These are phyloP conservation scores for Polychaeton citri DNA, from an alignment of 2,329 filamentous ascomycete genomes.

Conservation along the genomic window DNA sequence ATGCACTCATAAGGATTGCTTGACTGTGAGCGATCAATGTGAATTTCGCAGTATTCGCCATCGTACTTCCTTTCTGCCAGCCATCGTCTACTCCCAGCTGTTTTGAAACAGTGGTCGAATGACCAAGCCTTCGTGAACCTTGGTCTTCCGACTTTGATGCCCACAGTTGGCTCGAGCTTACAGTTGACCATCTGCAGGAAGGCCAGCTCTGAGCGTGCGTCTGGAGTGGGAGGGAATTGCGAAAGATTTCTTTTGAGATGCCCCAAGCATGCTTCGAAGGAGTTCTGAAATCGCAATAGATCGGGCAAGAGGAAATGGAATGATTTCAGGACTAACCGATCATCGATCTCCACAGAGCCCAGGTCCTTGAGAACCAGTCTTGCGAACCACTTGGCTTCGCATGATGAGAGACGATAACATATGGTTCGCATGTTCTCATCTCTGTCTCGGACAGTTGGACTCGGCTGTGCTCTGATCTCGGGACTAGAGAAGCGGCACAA, in stretches of 20 bases:
- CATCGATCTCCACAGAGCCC: constrained; percentile 51
- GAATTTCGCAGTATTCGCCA: constrained; percentile 78
- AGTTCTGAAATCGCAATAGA: constrained; percentile 56
- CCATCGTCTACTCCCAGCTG: constrained; percentile 48
- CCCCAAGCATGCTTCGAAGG: constrained; percentile 47
- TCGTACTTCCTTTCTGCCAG: constrained; percentile 74
- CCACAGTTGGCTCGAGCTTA: constrained; percentile 25
- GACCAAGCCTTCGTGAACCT: constrained; percentile 32
- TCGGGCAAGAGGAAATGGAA: constrained; percentile 60
- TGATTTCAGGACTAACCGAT: constrained; percentile 39
- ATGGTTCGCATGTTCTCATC: constrained; percentile 40
- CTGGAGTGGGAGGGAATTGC: constrained; percentile 25
- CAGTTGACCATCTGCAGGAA: constrained; percentile 26
- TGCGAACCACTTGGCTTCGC: constrained; percentile 78
- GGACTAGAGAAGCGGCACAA: constrained; percentile 55
- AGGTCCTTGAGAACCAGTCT: constrained; percentile 67
- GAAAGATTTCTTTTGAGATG: constrained; percentile 33
- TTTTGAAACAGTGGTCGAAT: constrained; percentile 60
- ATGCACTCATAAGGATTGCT: constrained; percentile 35
- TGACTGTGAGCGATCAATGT: constrained; percentile 53
- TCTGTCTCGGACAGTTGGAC: constrained; percentile 15
- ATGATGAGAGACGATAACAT: constrained; percentile 47
- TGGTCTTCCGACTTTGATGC: constrained; percentile 33
- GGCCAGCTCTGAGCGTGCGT: constrained; percentile 16
- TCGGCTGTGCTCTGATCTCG: constrained; percentile 4